Conservation (phyloP, 345 rosid species). For the Durio zibethinus region DNA sequence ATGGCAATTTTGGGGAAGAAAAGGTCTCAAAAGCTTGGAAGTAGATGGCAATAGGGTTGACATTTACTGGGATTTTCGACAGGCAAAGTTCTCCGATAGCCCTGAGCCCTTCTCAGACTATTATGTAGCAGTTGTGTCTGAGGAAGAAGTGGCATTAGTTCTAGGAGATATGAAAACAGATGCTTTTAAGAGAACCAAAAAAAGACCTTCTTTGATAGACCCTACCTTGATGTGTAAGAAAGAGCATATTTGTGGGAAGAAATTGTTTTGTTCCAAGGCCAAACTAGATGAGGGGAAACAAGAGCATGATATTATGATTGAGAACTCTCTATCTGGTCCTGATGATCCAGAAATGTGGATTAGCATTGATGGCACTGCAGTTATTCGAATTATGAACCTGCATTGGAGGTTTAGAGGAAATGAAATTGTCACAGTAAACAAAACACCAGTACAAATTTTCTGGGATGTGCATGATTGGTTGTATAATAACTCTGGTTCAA, state of each 20-base stretch:
- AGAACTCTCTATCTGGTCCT: constrained; percentile 46
- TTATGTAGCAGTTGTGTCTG: constrained; percentile 50
- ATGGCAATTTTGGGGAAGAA: constrained; percentile 67
- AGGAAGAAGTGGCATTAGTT: constrained; percentile 42
- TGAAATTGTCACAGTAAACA: constrained; percentile 46
- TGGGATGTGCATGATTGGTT: constrained; percentile 87
- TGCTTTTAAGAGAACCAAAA: constrained; percentile 58
- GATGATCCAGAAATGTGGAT: constrained; percentile 79
- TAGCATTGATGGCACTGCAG: constrained; percentile 46
- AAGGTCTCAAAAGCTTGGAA: constrained; percentile 65
- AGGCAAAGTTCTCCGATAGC: constrained; percentile 52
- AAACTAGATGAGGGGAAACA: constrained; percentile 29
- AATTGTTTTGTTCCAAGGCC: constrained; percentile 54
- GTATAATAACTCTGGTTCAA: constrained; percentile 37
- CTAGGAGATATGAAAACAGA: constrained; percentile 56
- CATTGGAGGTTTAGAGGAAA: constrained; percentile 80
- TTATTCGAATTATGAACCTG: constrained; percentile 51
- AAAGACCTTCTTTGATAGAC: constrained; percentile 35
- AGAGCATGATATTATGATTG: constrained; percentile 61
- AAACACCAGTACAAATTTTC: constrained; percentile 41
- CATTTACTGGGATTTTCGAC: constrained; percentile 69
- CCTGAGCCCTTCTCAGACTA: constrained; percentile 63
- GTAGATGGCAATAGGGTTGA: constrained; percentile 41
- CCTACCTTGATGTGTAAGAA: constrained; percentile 63
- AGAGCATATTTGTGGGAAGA: constrained; percentile 62